Evolutionary conservation across 176 grass and related monocot genomes (phyloP).

Genomic region (Zea mays): Zm-B73-REFERENCE-NAM-5.0 NC_050102.1:169209501-169210000

Average conservation of each 20-base stretch:
- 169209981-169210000: conserved; percentile 84
- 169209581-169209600: conserved; percentile 32
- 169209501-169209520: conserved; percentile 90
- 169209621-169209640: background rate
- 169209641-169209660: background rate
- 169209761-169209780: conserved; percentile 95
- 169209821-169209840: background rate
- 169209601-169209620: conserved; percentile 24
- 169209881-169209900: conserved; percentile 33
- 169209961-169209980: conserved; percentile 89
- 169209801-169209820: conserved; percentile 9
- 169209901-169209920: conserved; percentile 97
- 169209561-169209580: conserved; percentile 96
- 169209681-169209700: conserved; percentile 98
- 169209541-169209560: conserved; percentile 97
- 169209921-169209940: conserved; percentile 98
- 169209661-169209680: conserved; percentile 32
- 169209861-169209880: background rate
- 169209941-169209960: conserved; percentile 97
- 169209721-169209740: conserved; percentile 96
- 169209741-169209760: conserved; percentile 91
- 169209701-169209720: conserved; percentile 91
- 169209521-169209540: conserved; percentile 93
- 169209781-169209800: conserved; percentile 84
- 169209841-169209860: conserved; percentile 8